A percentile compares a stretch with the other conserved stretches of the same genome.
phyloP scores from a whole-genome alignment of 2,329 filamentous ascomycete genomes.

The Penicillium sp. region DNA sequence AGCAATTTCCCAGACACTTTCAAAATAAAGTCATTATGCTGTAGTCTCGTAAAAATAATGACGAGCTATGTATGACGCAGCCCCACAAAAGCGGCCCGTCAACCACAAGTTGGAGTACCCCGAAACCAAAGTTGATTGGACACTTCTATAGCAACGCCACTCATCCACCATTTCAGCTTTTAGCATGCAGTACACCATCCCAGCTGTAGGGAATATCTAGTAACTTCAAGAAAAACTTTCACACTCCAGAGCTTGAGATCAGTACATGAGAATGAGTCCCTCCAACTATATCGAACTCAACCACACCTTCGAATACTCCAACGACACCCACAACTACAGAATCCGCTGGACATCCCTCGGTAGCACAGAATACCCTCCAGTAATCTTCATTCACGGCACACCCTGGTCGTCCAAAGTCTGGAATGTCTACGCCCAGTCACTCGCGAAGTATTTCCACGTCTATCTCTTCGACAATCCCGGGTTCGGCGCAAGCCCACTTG shows the following conservation, averaged over 20 bases:
- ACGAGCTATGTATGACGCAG: no score
- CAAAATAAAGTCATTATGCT: no score
- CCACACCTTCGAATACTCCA: slow-evolving; percentile 32
- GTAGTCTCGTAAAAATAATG: no score
- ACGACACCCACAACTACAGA: slow-evolving; percentile 24
- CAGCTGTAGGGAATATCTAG: no score
- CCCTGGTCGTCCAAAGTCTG: slow-evolving; percentile 50
- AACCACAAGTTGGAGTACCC: neutral
- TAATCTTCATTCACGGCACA: slow-evolving; percentile 50
- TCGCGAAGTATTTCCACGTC: slow-evolving; percentile 39
- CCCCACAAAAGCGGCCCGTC: neutral
- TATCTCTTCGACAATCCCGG: slow-evolving; percentile 50
- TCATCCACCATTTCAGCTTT: neutral
- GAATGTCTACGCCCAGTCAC: slow-evolving; percentile 34
- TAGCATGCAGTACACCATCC: neutral
- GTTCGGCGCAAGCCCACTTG: slow-evolving; percentile 42
- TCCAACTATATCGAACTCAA: slow-evolving; percentile 1
- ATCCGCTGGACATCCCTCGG: slow-evolving; percentile 40
- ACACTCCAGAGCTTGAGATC: neutral
- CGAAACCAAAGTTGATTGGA: neutral
- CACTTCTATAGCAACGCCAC: neutral
- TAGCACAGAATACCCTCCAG: slow-evolving; percentile 25
- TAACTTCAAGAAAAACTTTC: neutral
- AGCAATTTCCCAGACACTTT: no score
- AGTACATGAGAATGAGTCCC: neutral